Evolutionary conservation across 2,329 filamentous ascomycete species (phyloP).

Genomic region (Truncatella angustata): DNA sequence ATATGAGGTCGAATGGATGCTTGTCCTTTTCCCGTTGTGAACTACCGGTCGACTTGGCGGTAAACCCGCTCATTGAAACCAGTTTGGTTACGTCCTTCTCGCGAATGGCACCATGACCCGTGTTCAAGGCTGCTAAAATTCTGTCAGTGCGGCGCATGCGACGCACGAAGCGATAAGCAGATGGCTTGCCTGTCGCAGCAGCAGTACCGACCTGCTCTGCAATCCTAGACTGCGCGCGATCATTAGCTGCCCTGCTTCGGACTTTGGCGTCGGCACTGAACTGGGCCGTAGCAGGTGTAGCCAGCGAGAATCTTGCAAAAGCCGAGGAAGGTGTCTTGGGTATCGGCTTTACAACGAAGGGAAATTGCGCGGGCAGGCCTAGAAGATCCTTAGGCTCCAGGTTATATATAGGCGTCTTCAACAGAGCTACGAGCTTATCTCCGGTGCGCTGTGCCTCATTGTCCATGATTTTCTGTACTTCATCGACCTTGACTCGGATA

Average conservation of each 20-base stretch:
- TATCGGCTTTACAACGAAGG: not conserved
- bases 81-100: too few relatives aligned
- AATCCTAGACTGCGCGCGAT: not conserved
- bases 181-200: not conserved
- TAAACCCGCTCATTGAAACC: too few relatives aligned
- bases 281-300: conserved; percentile 2
- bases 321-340: not conserved
- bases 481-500: not conserved
- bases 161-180: not conserved
- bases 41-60: not conserved
- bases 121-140: not conserved
- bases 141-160: not conserved
- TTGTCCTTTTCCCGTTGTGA: not conserved
- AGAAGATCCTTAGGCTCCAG: not conserved
- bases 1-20: conserved; percentile 3
- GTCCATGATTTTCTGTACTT: not conserved
- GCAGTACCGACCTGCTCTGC: not conserved
- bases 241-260: not conserved
- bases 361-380: not conserved
- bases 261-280: not conserved
- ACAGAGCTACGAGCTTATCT: not conserved
- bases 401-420: not conserved
- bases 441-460: not conserved
- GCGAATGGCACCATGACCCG: not conserved
- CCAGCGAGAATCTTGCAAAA: not conserved